Conservation (phyloP, 139 green algal species). For the Pleodorina starrii region DNA sequence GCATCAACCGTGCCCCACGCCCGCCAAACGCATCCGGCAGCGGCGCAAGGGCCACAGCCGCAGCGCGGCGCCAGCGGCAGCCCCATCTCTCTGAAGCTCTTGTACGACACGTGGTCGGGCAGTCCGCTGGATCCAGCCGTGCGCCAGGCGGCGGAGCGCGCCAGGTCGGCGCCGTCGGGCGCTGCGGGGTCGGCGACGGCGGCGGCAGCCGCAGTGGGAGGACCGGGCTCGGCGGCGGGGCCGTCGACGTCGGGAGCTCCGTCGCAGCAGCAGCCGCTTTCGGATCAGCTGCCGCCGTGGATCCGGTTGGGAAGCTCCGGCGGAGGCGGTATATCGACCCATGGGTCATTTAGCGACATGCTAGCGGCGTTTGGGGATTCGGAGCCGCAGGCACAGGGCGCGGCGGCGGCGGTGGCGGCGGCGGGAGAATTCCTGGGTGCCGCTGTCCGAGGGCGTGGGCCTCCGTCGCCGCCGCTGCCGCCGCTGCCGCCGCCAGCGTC, state of each 20-base stretch:
- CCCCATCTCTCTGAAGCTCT: not conserved
- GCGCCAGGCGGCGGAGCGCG: not conserved
- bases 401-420: not conserved
- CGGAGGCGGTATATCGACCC: not conserved
- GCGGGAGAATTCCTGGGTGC: not conserved
- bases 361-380: not conserved
- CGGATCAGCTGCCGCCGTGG: not conserved
- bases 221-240: no score
- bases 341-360: not conserved
- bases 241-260: not conserved
- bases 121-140: not conserved
- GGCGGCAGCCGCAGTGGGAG: not conserved
- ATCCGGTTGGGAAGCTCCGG: not conserved
- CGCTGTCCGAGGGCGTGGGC: not conserved
- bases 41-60: no score
- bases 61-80: not conserved
- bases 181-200: not conserved
- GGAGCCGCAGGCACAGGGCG: not conserved
- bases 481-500: not conserved
- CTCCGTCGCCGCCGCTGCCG: not conserved
- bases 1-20: no score
- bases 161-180: not conserved
- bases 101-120: constrained; percentile 4
- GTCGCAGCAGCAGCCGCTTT: no score
- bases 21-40: no score